A percentile compares a stretch with the other conserved stretches of the same genome.
Evolutionary conservation across 2,329 filamentous ascomycete species (phyloP).

Genomic region (Claviceps quebecensis): DNA sequence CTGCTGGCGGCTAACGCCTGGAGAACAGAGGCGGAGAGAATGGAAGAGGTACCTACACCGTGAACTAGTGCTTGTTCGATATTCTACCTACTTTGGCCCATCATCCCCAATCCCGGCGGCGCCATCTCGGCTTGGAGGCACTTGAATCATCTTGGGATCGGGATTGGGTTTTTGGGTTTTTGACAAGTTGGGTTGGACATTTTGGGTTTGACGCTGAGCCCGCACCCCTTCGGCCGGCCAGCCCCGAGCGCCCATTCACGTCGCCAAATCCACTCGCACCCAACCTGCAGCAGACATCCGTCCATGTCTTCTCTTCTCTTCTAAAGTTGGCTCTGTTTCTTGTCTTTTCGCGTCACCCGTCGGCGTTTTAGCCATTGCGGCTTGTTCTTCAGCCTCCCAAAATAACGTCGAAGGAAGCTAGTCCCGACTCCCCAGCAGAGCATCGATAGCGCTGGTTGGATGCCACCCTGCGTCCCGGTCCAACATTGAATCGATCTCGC

Average conservation of each 20-base stretch:
- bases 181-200: too few relatives aligned
- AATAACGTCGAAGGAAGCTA: background rate
- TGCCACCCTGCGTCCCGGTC: background rate
- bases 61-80: slow-evolving; percentile 1
- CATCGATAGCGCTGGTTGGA: background rate
- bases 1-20: background rate
- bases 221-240: background rate
- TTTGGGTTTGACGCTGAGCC: too few relatives aligned
- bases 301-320: background rate
- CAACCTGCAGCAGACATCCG: background rate
- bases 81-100: background rate
- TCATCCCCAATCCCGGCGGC: background rate
- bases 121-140: background rate
- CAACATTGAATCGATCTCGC: background rate
- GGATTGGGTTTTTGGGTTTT: background rate
- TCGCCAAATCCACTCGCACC: background rate
- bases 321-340: background rate
- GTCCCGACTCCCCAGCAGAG: background rate
- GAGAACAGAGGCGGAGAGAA: background rate
- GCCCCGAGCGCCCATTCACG: background rate
- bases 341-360: background rate
- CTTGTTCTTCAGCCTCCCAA: background rate
- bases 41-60: too few relatives aligned
- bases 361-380: background rate
- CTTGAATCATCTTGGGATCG: background rate